Conservation (phyloP, 1,139 yeast species). For the Kodamaea fungicola region DNA sequence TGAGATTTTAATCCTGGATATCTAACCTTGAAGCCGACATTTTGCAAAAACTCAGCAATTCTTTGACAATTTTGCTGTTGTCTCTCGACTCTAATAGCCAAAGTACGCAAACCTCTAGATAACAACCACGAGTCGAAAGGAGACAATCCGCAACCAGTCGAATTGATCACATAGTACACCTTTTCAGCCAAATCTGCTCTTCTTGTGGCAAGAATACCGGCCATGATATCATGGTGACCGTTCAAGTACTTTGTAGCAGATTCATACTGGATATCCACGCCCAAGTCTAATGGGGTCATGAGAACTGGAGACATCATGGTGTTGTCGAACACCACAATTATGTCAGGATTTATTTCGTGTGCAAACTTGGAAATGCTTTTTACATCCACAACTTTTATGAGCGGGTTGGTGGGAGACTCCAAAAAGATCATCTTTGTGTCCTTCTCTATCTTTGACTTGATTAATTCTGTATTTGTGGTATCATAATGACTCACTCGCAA, state of each 20-base stretch:
- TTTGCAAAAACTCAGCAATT: constrained; percentile 70
- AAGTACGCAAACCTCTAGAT: constrained; percentile 80
- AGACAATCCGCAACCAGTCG: constrained; percentile 86
- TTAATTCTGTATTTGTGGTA: constrained; percentile 66
- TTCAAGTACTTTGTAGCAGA: constrained; percentile 88
- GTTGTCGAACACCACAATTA: constrained; percentile 83
- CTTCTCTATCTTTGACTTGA: constrained; percentile 48
- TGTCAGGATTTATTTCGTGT: constrained; percentile 62
- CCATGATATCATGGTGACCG: constrained; percentile 96
- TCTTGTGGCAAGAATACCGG: constrained; percentile 80
- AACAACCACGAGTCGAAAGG: constrained; percentile 92
- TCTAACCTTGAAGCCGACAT: constrained; percentile 64
- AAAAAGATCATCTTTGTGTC: constrained; percentile 72
- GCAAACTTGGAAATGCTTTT: constrained; percentile 62
- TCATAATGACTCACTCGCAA: constrained; percentile 74
- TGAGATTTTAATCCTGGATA: constrained; percentile 82
- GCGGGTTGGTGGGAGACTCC: constrained; percentile 90
- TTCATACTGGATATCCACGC: constrained; percentile 89
- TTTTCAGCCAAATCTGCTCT: constrained; percentile 61
- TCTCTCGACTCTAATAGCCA: constrained; percentile 79
- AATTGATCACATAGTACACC: constrained; percentile 73
- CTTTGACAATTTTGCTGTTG: constrained; percentile 77
- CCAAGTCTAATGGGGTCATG: constrained; percentile 80
- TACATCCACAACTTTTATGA: constrained; percentile 82
- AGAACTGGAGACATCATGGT: constrained; percentile 93